These are phyloP conservation scores for Stentor coeruleus DNA, from an alignment of 73 alveolate genomes.

Conservation along the genomic window DNA sequence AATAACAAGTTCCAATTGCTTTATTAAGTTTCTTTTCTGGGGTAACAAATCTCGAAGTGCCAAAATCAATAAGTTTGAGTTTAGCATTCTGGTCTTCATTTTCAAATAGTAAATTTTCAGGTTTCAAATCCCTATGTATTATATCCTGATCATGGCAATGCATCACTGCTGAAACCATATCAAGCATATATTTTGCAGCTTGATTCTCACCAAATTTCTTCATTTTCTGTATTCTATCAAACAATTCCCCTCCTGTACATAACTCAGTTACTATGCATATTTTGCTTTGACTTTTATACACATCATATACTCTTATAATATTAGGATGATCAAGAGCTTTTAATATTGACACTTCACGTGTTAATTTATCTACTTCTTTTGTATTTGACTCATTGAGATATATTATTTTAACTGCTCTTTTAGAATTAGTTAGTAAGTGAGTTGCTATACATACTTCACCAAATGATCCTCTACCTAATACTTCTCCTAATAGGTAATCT, in stretches of 20 bases:
- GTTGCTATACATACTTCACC: conserved; percentile 41
- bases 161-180: background rate
- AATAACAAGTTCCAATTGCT: conserved; percentile 15
- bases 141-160: conserved; percentile 10
- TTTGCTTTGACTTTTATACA: conserved; percentile 40
- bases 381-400: background rate
- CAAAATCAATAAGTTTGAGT: conserved; percentile 7
- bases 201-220: conserved; percentile 30
- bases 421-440: conserved; percentile 33
- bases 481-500: conserved; percentile 32
- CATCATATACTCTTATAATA: conserved; percentile 54
- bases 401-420: conserved; percentile 33
- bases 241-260: conserved; percentile 59
- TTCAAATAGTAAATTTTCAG: conserved; percentile 23
- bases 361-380: background rate
- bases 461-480: conserved; percentile 35
- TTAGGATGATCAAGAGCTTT: conserved; percentile 57
- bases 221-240: conserved; percentile 40
- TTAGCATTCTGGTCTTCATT: background rate
- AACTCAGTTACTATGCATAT: conserved; percentile 50
- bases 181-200: conserved; percentile 18
- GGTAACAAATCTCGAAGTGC: background rate
- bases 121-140: conserved; percentile 18
- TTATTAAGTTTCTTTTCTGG: background rate
- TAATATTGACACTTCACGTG: conserved; percentile 42